phyloP scores from a whole-genome alignment of 768 basidiomycete species.

The Omphalotus guepiniiformis region DNA sequence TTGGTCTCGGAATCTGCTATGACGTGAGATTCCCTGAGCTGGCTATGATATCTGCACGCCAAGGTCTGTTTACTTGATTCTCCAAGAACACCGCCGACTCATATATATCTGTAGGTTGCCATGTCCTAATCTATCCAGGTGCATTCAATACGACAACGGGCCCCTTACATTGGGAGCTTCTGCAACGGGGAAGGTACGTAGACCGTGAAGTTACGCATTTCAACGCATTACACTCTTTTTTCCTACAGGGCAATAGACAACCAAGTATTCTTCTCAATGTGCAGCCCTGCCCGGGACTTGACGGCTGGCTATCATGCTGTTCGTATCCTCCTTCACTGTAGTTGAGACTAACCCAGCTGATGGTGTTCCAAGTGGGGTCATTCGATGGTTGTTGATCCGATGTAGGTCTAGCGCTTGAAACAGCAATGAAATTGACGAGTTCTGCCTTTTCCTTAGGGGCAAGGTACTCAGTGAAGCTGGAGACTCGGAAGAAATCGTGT shows the following conservation, averaged over 20 bases:
- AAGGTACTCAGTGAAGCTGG: conserved; percentile 68
- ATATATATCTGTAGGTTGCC: conserved; percentile 53
- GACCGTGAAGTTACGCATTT: neutral
- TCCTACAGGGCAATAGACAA: conserved; percentile 86
- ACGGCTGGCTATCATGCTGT: conserved; percentile 87
- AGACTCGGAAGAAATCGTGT: conserved; percentile 76
- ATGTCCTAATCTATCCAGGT: conserved; percentile 85
- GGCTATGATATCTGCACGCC: conserved; percentile 83
- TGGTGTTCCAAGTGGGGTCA: conserved; percentile 69
- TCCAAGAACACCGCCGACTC: neutral
- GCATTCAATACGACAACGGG: conserved; percentile 98
- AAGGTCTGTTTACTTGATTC: conserved; percentile 44
- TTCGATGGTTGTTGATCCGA: conserved; percentile 86
- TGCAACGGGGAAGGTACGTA: conserved; percentile 77
- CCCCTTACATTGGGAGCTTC: conserved; percentile 92
- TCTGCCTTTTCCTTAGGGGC: conserved; percentile 46
- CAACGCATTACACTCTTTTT: neutral
- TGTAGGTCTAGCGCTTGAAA: conserved; percentile 42
- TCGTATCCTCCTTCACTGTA: conserved; percentile 11
- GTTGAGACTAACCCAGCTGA: neutral
- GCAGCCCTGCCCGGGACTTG: conserved; percentile 87
- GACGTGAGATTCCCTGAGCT: conserved; percentile 95
- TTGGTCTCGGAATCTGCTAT: conserved; percentile 96
- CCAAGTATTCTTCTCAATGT: conserved; percentile 95
- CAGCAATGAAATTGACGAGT: neutral